Evolutionary conservation across 2,329 filamentous ascomycete genomes (phyloP), one percentile per base, ranked within the genome.

Genomic region (Penicillium sp.): DNA sequence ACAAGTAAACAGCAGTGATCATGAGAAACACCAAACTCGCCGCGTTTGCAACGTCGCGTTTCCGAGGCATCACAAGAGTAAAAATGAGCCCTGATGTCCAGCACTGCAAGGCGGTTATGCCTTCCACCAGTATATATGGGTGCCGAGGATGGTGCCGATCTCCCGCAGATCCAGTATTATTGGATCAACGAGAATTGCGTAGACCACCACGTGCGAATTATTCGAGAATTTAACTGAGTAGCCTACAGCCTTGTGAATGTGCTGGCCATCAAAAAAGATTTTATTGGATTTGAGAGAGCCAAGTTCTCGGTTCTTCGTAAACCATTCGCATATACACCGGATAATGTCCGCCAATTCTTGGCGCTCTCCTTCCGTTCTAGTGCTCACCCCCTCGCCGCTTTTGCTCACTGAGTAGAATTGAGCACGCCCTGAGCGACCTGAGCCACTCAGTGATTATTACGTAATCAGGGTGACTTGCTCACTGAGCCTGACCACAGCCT

Each of bases 361-460:
- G 57, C 60, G 40, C 28, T 62, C 54, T 28, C 37, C 12, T 60
- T 65, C 60, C 60, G 54, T 65, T 62, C 44, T 60, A 62, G 60
- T 62, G 56, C 63, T 65, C 57, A 60, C 40, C 59, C 40, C 45
- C 53, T 64, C 59, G 62, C 56, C 51, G 53, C 56, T 64, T 62
- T 61, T 61, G 55, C 62, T 64, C 56, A 24, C 62, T 65, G 62
- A 64, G 59, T 65, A 65, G 56, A 62, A 57, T 50, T 60, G 62
- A 54, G 59, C 62, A 64, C 54, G 38, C 40, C 53, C 53, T 56
- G 53, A 56, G 22, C 38, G 40, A 17, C 53, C 53, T 30, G 40
- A n/a, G n/a, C n/a, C n/a, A n/a, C n/a, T n/a, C n/a, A 54, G 61
- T 58, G 53, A 63, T 53, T 40, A 55, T 60, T 60, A 63, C 51